phyloP scores from a whole-genome alignment of 768 basidiomycete species.

The Boletellus emodensis region DNA sequence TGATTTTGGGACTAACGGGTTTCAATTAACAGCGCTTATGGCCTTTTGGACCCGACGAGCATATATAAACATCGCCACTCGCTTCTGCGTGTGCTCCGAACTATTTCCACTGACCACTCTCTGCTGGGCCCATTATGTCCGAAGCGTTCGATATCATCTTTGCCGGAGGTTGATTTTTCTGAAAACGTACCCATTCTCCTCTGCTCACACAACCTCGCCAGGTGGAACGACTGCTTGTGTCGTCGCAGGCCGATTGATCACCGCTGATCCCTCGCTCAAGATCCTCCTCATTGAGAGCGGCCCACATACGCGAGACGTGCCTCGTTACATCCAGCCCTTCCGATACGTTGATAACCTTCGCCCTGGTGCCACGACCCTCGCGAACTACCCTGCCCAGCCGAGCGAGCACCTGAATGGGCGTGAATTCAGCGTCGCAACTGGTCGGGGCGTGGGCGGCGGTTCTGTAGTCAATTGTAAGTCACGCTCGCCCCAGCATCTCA shows the following conservation, averaged over 20 bases:
- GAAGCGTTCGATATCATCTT: slow-evolving; percentile 49
- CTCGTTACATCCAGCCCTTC: slow-evolving; percentile 51
- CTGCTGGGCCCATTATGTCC: background rate
- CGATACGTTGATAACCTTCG: slow-evolving; percentile 43
- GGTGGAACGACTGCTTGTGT: slow-evolving; percentile 57
- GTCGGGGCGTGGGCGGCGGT: slow-evolving; percentile 57
- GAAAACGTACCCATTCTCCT: background rate
- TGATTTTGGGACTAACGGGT: too few relatives aligned
- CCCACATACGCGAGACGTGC: slow-evolving; percentile 43
- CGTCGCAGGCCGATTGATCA: slow-evolving; percentile 46
- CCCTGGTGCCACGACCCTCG: slow-evolving; percentile 40
- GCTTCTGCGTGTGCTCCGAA: too few relatives aligned
- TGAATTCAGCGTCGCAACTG: slow-evolving; percentile 39
- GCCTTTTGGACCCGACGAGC: too few relatives aligned
- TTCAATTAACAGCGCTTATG: too few relatives aligned
- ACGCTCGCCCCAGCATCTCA: too few relatives aligned
- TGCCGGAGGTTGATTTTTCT: slow-evolving; percentile 44
- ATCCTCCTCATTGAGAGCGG: slow-evolving; percentile 64
- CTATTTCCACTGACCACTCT: too few relatives aligned
- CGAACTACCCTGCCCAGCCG: slow-evolving; percentile 36
- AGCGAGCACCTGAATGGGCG: slow-evolving; percentile 47
- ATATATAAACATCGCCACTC: too few relatives aligned
- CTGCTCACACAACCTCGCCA: slow-evolving; percentile 2
- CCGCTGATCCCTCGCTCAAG: slow-evolving; percentile 49
- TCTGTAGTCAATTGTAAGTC: slow-evolving; percentile 56